Percentiles rank a stretch among this genome's conserved stretches.
phyloP scores from a whole-genome alignment of 495 filamentous ascomycete species.

The Venustampulla echinocandica region DNA sequence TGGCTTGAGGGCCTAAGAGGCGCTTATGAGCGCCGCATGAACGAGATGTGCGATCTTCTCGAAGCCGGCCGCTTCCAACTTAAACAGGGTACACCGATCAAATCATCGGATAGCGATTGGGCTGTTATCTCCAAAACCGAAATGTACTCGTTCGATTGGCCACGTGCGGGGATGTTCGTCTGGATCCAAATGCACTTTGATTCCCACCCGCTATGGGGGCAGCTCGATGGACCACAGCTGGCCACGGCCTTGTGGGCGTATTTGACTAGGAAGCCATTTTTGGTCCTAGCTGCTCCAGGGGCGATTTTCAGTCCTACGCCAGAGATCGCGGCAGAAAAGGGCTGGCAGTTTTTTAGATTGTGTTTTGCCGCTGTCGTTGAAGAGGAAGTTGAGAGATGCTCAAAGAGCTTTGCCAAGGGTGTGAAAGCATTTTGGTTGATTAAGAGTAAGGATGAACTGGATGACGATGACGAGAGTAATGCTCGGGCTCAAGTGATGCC shows the following conservation, averaged over 20 bases:
- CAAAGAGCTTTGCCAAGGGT: slow-evolving; percentile 55
- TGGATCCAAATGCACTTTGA: slow-evolving; percentile 67
- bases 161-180: slow-evolving; percentile 87
- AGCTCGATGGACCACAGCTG: slow-evolving; percentile 35
- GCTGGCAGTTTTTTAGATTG: slow-evolving; percentile 62
- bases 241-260: slow-evolving; percentile 61
- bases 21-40: slow-evolving; percentile 76
- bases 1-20: slow-evolving; percentile 80
- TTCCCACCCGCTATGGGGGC: slow-evolving; percentile 57
- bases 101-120: slow-evolving; percentile 40
- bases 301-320: slow-evolving; percentile 60
- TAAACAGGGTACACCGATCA: slow-evolving; percentile 35
- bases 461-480: slow-evolving; percentile 24
- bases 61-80: slow-evolving; percentile 55
- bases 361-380: slow-evolving; percentile 79
- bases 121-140: slow-evolving; percentile 60
- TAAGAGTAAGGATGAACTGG: slow-evolving; percentile 55
- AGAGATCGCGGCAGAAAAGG: slow-evolving; percentile 40
- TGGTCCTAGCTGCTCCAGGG: slow-evolving; percentile 60
- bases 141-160: slow-evolving; percentile 68
- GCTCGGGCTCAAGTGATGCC: not conserved
- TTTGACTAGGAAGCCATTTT: slow-evolving; percentile 56
- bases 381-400: slow-evolving; percentile 51
- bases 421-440: slow-evolving; percentile 67
- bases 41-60: slow-evolving; percentile 59